A percentile compares a stretch with the other conserved stretches of the same genome.
Conservation (phyloP, 345 rosid genomes). For the Stellera chamaejasme region DNA sequence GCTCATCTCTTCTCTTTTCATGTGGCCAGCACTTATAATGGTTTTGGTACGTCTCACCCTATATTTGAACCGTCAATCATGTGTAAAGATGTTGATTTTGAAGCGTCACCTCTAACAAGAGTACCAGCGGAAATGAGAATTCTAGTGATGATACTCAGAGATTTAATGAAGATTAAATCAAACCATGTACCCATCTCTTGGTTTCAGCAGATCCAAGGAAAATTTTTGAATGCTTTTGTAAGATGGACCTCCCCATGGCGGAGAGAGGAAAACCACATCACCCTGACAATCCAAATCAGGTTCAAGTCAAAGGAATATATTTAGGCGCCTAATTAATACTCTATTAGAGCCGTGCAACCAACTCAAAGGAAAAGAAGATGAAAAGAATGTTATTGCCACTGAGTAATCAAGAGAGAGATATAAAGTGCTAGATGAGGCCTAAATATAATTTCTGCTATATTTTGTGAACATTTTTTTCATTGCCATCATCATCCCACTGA, state of each 20-base stretch:
- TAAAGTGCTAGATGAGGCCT: no score
- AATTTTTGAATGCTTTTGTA: slow-evolving; percentile 26
- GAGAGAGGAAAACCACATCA: slow-evolving; percentile 34
- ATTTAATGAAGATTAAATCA: neutral
- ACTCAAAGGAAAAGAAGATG: neutral
- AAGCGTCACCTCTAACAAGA: no score
- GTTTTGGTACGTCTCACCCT: no score
- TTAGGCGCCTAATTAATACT: neutral
- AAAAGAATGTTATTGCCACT: neutral
- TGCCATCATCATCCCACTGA: no score
- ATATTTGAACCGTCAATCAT: no score
- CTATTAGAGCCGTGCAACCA: neutral
- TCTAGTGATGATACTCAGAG: neutral
- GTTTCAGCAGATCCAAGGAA: slow-evolving; percentile 33
- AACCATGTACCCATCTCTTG: slow-evolving; percentile 28
- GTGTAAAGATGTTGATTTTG: no score
- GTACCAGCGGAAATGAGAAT: neutral
- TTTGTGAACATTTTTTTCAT: no score
- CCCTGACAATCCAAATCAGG: slow-evolving; percentile 15
- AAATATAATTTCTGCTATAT: no score
- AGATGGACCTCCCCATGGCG: slow-evolving; percentile 48
- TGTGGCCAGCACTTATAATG: no score
- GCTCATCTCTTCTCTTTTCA: no score
- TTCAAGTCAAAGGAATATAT: neutral
- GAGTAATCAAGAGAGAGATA: no score